Evolutionary conservation across 2,329 filamentous ascomycete species (phyloP).

Genomic region (Hypoxylon sp.): DNA sequence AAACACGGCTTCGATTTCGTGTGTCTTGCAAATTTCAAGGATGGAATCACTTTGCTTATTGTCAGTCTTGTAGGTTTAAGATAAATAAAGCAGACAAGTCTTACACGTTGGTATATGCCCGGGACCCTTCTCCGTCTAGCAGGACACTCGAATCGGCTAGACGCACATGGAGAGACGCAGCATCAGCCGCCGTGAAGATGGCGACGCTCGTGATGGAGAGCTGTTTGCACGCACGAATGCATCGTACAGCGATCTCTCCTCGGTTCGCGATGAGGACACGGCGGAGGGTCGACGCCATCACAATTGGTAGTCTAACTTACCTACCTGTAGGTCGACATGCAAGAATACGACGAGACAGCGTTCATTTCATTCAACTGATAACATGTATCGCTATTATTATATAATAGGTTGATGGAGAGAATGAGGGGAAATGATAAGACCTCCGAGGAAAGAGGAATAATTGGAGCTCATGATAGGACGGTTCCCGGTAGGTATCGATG

Average conservation of each 20-base stretch:
- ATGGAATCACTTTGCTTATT: slow-evolving; percentile 18
- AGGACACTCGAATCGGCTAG: slow-evolving; percentile 32
- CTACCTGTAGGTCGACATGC: neutral
- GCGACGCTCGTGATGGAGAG: slow-evolving; percentile 28
- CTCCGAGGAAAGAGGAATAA: slow-evolving; percentile 6
- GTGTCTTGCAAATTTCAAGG: slow-evolving; percentile 41
- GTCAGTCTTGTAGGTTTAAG: neutral
- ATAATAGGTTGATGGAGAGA: neutral
- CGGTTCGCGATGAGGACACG: slow-evolving; percentile 40
- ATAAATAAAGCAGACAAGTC: neutral
- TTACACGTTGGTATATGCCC: slow-evolving; percentile 34
- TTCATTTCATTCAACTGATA: too few species aligned
- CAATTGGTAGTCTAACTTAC: neutral
- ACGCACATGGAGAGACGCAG: slow-evolving; percentile 32
- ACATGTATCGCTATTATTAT: too few species aligned
- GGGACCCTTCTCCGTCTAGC: slow-evolving; percentile 27
- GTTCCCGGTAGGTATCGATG: neutral
- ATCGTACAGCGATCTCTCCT: slow-evolving; percentile 41
- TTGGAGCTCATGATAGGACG: slow-evolving; percentile 3
- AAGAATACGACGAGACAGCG: neutral
- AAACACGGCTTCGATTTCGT: slow-evolving; percentile 62
- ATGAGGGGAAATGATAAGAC: slow-evolving; percentile 30
- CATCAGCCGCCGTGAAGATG: slow-evolving; percentile 32
- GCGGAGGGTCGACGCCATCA: slow-evolving; percentile 8
- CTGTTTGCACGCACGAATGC: slow-evolving; percentile 30